phyloP scores from a whole-genome alignment of 768 basidiomycete genomes.

The Boletus sp. region DNA sequence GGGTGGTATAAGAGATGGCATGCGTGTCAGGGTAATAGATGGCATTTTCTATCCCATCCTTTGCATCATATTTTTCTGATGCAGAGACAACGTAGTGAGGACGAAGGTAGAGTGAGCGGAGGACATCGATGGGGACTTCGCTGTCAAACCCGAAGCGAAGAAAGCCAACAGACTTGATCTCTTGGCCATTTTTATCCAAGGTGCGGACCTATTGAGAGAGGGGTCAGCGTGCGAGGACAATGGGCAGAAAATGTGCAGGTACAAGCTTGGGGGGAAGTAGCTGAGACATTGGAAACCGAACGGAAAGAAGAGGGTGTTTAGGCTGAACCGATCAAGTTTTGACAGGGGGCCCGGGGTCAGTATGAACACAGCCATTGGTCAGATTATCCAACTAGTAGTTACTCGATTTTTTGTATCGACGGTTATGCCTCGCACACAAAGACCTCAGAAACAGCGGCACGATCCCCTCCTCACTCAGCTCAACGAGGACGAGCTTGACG shows the following conservation, averaged over 20 bases:
- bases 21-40: conserved; percentile 79
- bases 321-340: background rate
- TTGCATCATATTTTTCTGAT: conserved; percentile 35
- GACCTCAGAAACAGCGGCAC: conserved; percentile 63
- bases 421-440: conserved; percentile 66
- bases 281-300: conserved; percentile 21
- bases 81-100: conserved; percentile 66
- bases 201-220: conserved; percentile 48
- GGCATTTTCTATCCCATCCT: conserved; percentile 43
- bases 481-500: conserved; percentile 69
- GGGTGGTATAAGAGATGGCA: conserved; percentile 88
- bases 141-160: conserved; percentile 89
- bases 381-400: too few relatives aligned
- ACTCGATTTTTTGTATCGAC: background rate
- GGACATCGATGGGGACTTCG: conserved; percentile 72
- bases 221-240: conserved; percentile 5
- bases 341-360: background rate
- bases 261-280: conserved; percentile 22
- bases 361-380: conserved; percentile 11
- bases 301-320: background rate
- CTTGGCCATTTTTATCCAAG: conserved; percentile 71
- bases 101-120: conserved; percentile 87
- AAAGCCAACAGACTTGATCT: conserved; percentile 80
- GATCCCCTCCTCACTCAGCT: conserved; percentile 88
- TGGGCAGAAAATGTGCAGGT: background rate